These are phyloP conservation scores for Colletotrichum orchidophilum DNA, from an alignment of 2,329 filamentous ascomycete species.

Conservation along the genomic window DNA sequence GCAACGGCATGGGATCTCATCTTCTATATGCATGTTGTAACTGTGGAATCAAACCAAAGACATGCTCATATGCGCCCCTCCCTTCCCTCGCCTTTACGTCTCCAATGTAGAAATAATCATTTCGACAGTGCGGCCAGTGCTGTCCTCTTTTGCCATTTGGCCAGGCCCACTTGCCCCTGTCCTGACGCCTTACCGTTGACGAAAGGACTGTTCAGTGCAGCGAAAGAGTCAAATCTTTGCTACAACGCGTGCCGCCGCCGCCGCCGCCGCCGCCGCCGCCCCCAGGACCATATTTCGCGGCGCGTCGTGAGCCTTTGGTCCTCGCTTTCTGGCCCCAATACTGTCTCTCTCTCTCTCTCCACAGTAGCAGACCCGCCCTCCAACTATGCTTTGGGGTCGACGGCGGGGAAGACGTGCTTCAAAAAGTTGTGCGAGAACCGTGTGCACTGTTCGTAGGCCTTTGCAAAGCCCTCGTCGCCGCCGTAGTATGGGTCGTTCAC, in stretches of 20 bases:
- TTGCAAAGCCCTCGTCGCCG: conserved; percentile 81
- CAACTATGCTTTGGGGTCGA: conserved; percentile 33
- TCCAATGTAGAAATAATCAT: conserved; percentile 1
- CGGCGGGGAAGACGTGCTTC: conserved; percentile 61
- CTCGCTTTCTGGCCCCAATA: neutral
- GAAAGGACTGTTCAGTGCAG: neutral
- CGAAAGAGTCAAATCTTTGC: neutral
- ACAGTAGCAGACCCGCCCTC: neutral
- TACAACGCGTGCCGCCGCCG: neutral
- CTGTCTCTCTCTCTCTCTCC: neutral
- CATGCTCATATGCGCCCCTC: conserved; percentile 23
- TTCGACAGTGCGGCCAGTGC: conserved; percentile 9
- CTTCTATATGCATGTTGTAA: conserved; percentile 10
- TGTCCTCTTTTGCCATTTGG: conserved; percentile 4
- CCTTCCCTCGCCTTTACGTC: neutral
- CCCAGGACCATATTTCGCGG: neutral
- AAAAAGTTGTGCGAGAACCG: conserved; percentile 83
- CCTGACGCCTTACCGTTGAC: neutral
- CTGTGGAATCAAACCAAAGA: conserved; percentile 17
- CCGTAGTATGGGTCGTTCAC: conserved; percentile 94
- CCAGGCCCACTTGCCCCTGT: neutral
- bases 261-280: no score
- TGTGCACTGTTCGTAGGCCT: conserved; percentile 84
- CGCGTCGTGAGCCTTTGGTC: neutral
- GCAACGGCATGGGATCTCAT: neutral